phyloP scores from a whole-genome alignment of 257 asterid species.

The Petrea volubilis region DNA sequence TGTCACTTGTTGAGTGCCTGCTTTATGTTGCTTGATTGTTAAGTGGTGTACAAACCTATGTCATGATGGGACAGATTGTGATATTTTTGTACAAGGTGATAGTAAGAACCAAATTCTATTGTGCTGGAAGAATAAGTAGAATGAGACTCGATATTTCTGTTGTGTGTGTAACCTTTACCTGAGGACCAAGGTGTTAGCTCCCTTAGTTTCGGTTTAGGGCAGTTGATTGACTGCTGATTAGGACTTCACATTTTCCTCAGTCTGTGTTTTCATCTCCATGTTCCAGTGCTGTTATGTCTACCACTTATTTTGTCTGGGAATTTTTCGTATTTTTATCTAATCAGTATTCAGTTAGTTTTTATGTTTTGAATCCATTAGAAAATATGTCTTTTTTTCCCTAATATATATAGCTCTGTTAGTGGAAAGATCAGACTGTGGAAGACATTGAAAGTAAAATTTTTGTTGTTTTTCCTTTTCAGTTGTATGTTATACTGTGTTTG shows the following conservation, averaged over 20 bases:
- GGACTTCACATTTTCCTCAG: constrained; percentile 4
- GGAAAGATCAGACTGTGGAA: background rate
- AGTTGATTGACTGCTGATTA: background rate
- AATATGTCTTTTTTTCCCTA: too few relatives aligned
- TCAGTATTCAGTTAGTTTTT: too few relatives aligned
- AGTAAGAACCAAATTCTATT: background rate
- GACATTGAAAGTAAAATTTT: background rate
- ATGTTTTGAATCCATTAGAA: too few relatives aligned
- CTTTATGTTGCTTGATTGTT: constrained; percentile 14
- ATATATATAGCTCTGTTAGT: too few relatives aligned
- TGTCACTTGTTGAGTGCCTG: background rate
- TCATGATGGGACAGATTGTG: background rate
- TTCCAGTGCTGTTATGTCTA: background rate
- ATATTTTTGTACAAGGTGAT: background rate
- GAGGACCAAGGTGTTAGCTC: background rate
- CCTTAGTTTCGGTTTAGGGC: background rate
- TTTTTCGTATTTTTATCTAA: too few relatives aligned
- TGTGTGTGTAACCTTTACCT: background rate
- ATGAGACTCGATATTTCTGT: background rate
- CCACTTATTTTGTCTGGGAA: too few relatives aligned
- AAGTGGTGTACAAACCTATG: background rate
- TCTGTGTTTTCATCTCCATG: background rate
- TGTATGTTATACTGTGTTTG: too few relatives aligned
- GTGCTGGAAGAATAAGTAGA: background rate
- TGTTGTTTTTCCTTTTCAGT: background rate